Evolutionary conservation across 2,329 filamentous ascomycete species (phyloP), one percentile per base, ranked within the genome.

Genomic region (Colletotrichum liriopes): DNA sequence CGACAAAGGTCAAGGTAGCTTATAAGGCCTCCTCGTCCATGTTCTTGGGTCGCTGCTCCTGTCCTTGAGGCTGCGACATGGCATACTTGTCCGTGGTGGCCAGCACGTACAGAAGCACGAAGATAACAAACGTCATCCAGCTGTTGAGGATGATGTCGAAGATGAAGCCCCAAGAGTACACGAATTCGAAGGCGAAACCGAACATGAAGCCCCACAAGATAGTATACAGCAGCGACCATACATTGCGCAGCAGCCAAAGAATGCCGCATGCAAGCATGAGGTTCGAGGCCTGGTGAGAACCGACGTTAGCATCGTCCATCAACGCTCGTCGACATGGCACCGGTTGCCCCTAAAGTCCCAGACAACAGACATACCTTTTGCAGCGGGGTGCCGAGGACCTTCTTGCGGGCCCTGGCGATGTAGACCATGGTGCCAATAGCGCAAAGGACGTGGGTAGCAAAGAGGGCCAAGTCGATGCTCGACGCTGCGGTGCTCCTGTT

Each of bases 51-150:
- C 74, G 60, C 18, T 75, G 73, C 9, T 76, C 72, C 26, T 54
- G 11, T 20, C 7, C 41, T 2, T 3, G 64, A 5, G 64, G 74
- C 0, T 78, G 77, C 76, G 78, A 81, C 9, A 82, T 47, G 0
- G 79, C 79, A 8, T 76, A 75, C 6, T 59, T 39, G 26, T 75
- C 79, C 11, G 74, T 76, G 3, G 56, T 62, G 0, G 79, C 80
- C 3, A 82, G 67, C 9, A 71, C 68, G 47, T 79, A 80, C 1
- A 80, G 66, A 16, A 81, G 41, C 16, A 59, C 43, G 20, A 76
- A 68, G 3, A 78, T 64, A 9, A 76, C 62, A 37, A 83, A 77
- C 2, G 73, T 66, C 0, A 77, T 75, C 76, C 77, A 79, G 1
- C 71, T 63, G 7, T 26, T 59, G 9, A 81, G 73, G 51, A 81